Percentiles rank a stretch among this genome's conserved stretches.
These are phyloP conservation scores for Orbilia ellipsospora DNA, from an alignment of 2,329 filamentous ascomycete genomes.

Conservation along the genomic window DNA sequence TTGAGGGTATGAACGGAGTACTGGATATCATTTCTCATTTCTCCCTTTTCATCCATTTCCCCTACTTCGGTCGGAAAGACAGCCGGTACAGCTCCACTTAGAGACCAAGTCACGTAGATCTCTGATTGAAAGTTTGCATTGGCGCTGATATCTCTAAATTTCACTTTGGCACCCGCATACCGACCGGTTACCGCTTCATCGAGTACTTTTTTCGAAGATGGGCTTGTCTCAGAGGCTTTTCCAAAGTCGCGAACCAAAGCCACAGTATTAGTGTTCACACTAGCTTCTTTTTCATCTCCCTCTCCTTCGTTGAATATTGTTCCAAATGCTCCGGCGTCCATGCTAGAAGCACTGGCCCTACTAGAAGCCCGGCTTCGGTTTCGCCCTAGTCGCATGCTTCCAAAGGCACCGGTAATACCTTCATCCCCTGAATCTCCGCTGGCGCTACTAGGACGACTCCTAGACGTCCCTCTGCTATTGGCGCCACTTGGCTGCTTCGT, in stretches of 20 bases:
- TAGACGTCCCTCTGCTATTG: constrained; percentile 22
- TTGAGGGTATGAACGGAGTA: constrained; percentile 41
- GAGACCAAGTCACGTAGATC: constrained; percentile 46
- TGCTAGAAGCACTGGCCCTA: constrained; percentile 48
- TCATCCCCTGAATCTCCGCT: constrained; percentile 49
- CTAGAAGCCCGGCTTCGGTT: constrained; percentile 45
- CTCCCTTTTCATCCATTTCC: constrained; percentile 29
- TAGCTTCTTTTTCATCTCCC: constrained; percentile 9
- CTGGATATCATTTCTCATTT: constrained; percentile 17
- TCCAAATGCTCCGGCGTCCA: constrained; percentile 49
- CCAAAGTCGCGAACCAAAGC: constrained; percentile 43
- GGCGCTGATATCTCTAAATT: constrained; percentile 36
- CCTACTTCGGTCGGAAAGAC: constrained; percentile 36
- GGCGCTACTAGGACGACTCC: constrained; percentile 31
- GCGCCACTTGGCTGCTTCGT: constrained; percentile 24
- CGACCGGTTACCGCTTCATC: constrained; percentile 57
- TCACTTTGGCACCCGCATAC: constrained; percentile 35
- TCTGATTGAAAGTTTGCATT: constrained; percentile 33
- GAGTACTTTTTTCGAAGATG: constrained; percentile 56
- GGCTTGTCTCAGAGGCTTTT: constrained; percentile 55
- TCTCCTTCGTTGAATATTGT: constrained; percentile 33
- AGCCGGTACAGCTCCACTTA: constrained; percentile 23
- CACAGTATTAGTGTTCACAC: constrained; percentile 8
- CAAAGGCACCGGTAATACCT: constrained; percentile 11
- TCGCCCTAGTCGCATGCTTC: constrained; percentile 35